These are phyloP conservation scores for Pleurotus cornucopiae DNA, from an alignment of 768 basidiomycete species.

Conservation along the genomic window DNA sequence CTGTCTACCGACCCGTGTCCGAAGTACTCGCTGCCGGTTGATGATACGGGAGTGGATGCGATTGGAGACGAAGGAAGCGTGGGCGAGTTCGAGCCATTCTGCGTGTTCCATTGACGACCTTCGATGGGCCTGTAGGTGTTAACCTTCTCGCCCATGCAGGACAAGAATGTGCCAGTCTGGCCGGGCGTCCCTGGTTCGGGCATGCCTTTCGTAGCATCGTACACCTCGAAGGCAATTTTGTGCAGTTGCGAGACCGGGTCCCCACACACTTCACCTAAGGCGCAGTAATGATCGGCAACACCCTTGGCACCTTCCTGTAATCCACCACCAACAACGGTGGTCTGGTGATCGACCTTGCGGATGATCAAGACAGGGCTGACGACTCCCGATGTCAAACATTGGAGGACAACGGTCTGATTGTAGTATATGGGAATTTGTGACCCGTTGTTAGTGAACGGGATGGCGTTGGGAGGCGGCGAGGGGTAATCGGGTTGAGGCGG, in stretches of 20 bases:
- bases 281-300: slow-evolving; percentile 78
- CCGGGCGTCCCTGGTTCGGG: slow-evolving; percentile 80
- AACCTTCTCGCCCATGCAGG: slow-evolving; percentile 91
- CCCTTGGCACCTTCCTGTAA: slow-evolving; percentile 84
- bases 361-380: slow-evolving; percentile 92
- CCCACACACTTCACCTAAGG: slow-evolving; percentile 83
- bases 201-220: slow-evolving; percentile 61
- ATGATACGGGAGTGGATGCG: slow-evolving; percentile 56
- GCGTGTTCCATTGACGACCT: slow-evolving; percentile 71
- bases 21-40: slow-evolving; percentile 64
- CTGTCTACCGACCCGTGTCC: slow-evolving; percentile 50
- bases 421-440: slow-evolving; percentile 91
- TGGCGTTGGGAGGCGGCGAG: slow-evolving; percentile 86
- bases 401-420: slow-evolving; percentile 93
- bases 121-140: slow-evolving; percentile 86
- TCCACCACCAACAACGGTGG: slow-evolving; percentile 88
- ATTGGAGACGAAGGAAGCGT: slow-evolving; percentile 68
- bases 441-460: slow-evolving; percentile 78
- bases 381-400: slow-evolving; percentile 91
- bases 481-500: slow-evolving; percentile 89
- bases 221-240: slow-evolving; percentile 93
- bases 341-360: slow-evolving; percentile 89
- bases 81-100: slow-evolving; percentile 47
- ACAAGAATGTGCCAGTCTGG: slow-evolving; percentile 75
- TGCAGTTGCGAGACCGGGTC: slow-evolving; percentile 95